A percentile compares a stretch with the other conserved stretches of the same genome.
phyloP scores from a whole-genome alignment of 1,284 basidiomycete species.

The Ceratobasidium sp. region DNA sequence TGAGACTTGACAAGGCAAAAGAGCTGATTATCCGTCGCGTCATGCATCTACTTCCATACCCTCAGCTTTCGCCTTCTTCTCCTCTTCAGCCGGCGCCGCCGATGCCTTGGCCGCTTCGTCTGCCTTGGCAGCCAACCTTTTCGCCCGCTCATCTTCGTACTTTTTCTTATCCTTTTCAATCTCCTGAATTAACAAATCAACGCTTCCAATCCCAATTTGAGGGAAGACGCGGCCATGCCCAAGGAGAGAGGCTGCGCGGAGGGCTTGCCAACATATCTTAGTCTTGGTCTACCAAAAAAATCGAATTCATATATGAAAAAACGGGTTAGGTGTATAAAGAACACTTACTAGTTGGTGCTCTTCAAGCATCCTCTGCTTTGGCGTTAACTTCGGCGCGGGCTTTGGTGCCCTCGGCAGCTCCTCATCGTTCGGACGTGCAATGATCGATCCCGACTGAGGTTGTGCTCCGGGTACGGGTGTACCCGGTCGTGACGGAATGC shows the following conservation, averaged over 20 bases:
- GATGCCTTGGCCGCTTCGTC: conserved; percentile 32
- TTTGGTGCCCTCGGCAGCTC: conserved; percentile 39
- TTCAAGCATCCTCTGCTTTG: conserved; percentile 36
- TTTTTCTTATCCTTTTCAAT: conserved; percentile 46
- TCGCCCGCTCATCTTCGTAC: conserved; percentile 39
- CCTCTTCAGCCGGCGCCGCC: conserved; percentile 5
- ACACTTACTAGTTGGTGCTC: conserved; percentile 33
- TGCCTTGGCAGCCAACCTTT: conserved; percentile 29
- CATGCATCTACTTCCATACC: conserved; percentile 36
- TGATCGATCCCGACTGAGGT: conserved; percentile 20
- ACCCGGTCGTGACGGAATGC: conserved; percentile 30
- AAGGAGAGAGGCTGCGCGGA: conserved; percentile 47
- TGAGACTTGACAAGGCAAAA: too few relatives aligned
- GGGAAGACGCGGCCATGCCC: conserved; percentile 49
- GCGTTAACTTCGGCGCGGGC: conserved; percentile 29
- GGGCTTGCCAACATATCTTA: conserved; percentile 47
- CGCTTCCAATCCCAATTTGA: conserved; percentile 43
- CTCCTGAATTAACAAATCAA: conserved; percentile 47
- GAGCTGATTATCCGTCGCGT: background rate
- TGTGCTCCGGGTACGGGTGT: conserved; percentile 29
- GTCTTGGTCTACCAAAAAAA: conserved; percentile 29
- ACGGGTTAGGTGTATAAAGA: background rate
- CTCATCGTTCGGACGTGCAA: conserved; percentile 37
- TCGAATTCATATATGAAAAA: background rate
- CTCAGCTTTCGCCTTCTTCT: conserved; percentile 24